A percentile compares a stretch with the other conserved stretches of the same genome.
These are phyloP conservation scores for Russula emetica DNA, from an alignment of 768 basidiomycete species.

Conservation along the genomic window DNA sequence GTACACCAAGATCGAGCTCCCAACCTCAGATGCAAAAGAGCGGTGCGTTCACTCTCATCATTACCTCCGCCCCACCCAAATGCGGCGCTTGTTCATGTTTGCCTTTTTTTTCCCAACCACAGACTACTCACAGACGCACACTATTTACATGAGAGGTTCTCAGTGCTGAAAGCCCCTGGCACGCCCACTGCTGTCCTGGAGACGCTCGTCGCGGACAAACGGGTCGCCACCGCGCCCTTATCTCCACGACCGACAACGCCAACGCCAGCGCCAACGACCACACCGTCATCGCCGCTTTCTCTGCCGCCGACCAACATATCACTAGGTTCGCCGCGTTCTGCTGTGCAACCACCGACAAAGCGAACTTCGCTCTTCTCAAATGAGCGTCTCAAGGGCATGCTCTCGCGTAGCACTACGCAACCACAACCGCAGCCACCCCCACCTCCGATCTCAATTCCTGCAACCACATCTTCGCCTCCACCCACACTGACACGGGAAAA, in stretches of 20 bases:
- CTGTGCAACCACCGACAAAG: slow-evolving; percentile 3
- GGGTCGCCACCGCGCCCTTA: not conserved
- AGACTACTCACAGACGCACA: slow-evolving; percentile 79
- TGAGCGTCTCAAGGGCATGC: slow-evolving; percentile 39
- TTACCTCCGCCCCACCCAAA: not conserved
- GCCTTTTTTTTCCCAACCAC: slow-evolving; percentile 9
- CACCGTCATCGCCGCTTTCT: slow-evolving; percentile 13
- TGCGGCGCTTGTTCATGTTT: slow-evolving; percentile 7
- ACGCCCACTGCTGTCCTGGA: slow-evolving; percentile 76
- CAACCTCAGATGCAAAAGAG: slow-evolving; percentile 76
- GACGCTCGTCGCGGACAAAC: slow-evolving; percentile 79
- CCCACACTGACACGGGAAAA: slow-evolving; percentile 9
- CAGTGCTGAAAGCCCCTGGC: slow-evolving; percentile 61
- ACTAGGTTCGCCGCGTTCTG: slow-evolving; percentile 13
- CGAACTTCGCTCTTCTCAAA: slow-evolving; percentile 31
- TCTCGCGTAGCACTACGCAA: slow-evolving; percentile 28
- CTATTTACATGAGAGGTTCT: slow-evolving; percentile 71
- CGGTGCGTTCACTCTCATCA: slow-evolving; percentile 48
- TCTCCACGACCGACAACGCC: slow-evolving; percentile 11
- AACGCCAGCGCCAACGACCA: not conserved
- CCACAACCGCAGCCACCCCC: not conserved
- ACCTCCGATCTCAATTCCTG: not conserved
- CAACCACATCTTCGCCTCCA: not conserved
- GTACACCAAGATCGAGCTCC: slow-evolving; percentile 76
- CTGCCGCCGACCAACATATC: slow-evolving; percentile 16